These are phyloP conservation scores for Sporisorium iseilematis-ciliati DNA, from an alignment of 1,284 basidiomycete species.

Conservation along the genomic window DNA sequence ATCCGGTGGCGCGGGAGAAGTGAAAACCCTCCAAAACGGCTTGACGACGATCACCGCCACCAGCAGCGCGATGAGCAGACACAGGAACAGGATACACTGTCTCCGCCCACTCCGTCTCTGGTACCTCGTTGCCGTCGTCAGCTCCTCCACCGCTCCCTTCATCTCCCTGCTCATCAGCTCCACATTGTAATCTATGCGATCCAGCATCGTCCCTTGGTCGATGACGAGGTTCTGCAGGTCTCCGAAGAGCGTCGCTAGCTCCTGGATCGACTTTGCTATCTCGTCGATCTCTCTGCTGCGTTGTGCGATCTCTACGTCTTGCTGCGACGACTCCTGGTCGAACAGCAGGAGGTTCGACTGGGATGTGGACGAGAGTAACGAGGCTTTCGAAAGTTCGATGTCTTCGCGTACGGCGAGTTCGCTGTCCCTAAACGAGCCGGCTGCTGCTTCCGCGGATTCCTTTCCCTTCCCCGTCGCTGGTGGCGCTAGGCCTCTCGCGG, in stretches of 20 bases:
- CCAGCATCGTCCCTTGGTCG: conserved; percentile 96
- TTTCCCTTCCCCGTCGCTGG: conserved; percentile 9
- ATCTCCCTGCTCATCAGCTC: conserved; percentile 87
- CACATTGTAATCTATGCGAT: conserved; percentile 97
- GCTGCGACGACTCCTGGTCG: conserved; percentile 12
- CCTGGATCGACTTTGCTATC: conserved; percentile 90
- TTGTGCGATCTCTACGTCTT: conserved; percentile 53
- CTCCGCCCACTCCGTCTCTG: conserved; percentile 91
- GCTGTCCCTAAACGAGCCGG: conserved; percentile 38
- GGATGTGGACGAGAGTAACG: conserved; percentile 5
- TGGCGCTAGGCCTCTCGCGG: conserved; percentile 29
- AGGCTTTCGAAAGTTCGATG: conserved; percentile 52
- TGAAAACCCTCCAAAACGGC: conserved; percentile 71
- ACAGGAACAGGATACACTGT: conserved; percentile 89
- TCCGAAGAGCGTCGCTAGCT: conserved; percentile 94
- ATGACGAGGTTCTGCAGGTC: conserved; percentile 93
- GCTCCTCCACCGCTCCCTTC: conserved; percentile 84
- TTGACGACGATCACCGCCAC: conserved; percentile 85
- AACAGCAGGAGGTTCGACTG: conserved; percentile 28
- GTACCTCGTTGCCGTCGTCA: conserved; percentile 87
- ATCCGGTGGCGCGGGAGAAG: neutral
- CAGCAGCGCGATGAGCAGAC: conserved; percentile 88
- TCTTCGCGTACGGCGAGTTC: conserved; percentile 63
- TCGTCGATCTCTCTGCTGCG: conserved; percentile 82
- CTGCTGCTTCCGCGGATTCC: conserved; percentile 5